These are phyloP conservation scores for Chalciporus chontae DNA, from an alignment of 768 basidiomycete species.

Conservation along the genomic window DNA sequence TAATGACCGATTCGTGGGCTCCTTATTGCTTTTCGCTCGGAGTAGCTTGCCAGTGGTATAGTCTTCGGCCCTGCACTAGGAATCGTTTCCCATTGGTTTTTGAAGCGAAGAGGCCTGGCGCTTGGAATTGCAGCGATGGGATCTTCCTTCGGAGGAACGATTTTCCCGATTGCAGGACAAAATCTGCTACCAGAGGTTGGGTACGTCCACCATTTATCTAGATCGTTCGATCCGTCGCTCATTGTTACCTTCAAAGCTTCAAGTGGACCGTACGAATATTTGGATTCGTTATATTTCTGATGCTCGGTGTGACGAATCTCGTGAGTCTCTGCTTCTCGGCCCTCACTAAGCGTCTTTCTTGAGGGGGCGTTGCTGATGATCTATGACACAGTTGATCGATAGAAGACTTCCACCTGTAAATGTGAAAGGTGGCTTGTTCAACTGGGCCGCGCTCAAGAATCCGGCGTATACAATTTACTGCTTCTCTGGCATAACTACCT, in stretches of 20 bases:
- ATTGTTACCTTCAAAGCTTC: constrained; percentile 69
- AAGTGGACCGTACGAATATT: constrained; percentile 73
- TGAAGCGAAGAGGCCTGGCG: constrained; percentile 49
- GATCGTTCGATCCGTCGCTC: background rate
- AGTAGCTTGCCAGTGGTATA: constrained; percentile 44
- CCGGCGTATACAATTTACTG: constrained; percentile 54
- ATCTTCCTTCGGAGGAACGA: constrained; percentile 63
- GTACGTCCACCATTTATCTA: constrained; percentile 32
- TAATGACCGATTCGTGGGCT: too few relatives aligned
- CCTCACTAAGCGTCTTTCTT: constrained; percentile 4
- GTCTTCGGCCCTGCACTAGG: constrained; percentile 61
- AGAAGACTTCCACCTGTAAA: constrained; percentile 54
- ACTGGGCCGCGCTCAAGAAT: constrained; percentile 46
- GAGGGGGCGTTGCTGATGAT: background rate
- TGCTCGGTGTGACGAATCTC: constrained; percentile 54
- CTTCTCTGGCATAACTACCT: constrained; percentile 49
- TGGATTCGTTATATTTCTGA: constrained; percentile 55
- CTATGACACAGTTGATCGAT: constrained; percentile 24
- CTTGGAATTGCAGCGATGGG: constrained; percentile 64
- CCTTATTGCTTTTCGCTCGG: background rate
- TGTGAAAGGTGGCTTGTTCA: constrained; percentile 55
- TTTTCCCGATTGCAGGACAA: constrained; percentile 60
- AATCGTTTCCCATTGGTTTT: constrained; percentile 73
- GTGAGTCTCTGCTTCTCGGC: constrained; percentile 23
- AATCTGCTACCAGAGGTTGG: constrained; percentile 53